Base-by-base conservation (phyloP, 805 yeast genomes). In the Ogataea zsoltii region DNA sequence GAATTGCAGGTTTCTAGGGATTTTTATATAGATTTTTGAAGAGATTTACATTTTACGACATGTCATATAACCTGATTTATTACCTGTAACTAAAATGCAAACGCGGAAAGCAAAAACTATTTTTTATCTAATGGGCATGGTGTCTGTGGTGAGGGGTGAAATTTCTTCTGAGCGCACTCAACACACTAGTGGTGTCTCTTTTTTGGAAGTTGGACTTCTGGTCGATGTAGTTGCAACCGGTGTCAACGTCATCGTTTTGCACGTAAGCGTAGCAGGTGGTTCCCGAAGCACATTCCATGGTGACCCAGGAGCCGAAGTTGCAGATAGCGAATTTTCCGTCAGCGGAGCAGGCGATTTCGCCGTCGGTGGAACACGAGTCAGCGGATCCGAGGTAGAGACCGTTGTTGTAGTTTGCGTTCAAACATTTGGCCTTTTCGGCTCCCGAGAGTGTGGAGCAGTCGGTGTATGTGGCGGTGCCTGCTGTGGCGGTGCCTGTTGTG, bases 241-340 rank as follows among this genome's bases (percentile, higher is more conserved):
- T 63, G 41, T 65, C 67, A 37, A 77, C 82, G n/a, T 63, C 58
- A 37, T 65, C 67, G 44, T 67, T 70, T 30, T 59, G 56, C 26
- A 63, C 69, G 54, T 68, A 76, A 18, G 87, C 85, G 52, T 68
- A 74, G 63, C 89, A 83, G 2, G 79, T 69, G 3, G 88, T 82
- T 37, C 85, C 84, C 2, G 75, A 66, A n/a, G 85, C 77, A 67
- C 89, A 83, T 32, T 63, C 70, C 57, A 72, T 70, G 15, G 55
- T 59, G 12, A 77, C 83, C 88, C 88, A 83, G 18, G 62, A 46
- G 32, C 82, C 82, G 56, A 66, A 69, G 54, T 76, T 71, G 64
- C 88, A 83, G 36, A 80, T 66, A 14, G 85, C 81, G 52, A 75
- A 71, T 15, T 66, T 46, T 29, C 84, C 86, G 52, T 67, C 65